Conservation (phyloP, 106 monocot genomes). For the Dendrobium nobile region DNA sequence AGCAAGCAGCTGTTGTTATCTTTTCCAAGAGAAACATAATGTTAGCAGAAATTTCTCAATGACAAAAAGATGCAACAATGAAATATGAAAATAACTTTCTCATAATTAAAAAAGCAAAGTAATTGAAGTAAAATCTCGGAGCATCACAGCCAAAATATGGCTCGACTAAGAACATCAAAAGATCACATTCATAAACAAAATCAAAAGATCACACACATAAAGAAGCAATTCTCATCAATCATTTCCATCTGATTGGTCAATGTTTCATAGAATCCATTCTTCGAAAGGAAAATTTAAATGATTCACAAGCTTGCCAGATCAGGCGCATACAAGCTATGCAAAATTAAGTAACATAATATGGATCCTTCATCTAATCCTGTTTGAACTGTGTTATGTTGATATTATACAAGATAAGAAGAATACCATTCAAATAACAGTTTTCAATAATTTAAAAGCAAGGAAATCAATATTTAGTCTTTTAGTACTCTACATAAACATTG, state of each 20-base stretch:
- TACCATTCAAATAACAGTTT: not conserved
- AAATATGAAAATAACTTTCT: not conserved
- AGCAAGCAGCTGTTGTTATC: conserved; percentile 79
- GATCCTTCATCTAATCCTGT: not conserved
- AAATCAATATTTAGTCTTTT: not conserved
- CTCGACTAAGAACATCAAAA: not conserved
- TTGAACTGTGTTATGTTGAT: not conserved
- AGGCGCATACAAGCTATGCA: not conserved
- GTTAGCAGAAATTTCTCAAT: not conserved
- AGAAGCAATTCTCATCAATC: not conserved
- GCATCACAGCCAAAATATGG: not conserved
- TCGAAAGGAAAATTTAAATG: not conserved
- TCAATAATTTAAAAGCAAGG: not conserved
- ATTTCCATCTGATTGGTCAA: not conserved
- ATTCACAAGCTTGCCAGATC: not conserved
- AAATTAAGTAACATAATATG: not conserved
- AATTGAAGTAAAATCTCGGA: not conserved
- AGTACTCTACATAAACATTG: not conserved
- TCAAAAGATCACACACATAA: not conserved
- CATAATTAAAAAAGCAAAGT: not conserved
- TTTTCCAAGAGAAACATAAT: conserved; percentile 15
- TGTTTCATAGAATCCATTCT: not conserved
- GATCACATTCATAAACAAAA: not conserved
- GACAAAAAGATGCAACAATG: not conserved
- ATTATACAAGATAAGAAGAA: not conserved